Base-by-base conservation (phyloP, 495 filamentous ascomycete genomes). In the Glutinoglossum americanum region DNA sequence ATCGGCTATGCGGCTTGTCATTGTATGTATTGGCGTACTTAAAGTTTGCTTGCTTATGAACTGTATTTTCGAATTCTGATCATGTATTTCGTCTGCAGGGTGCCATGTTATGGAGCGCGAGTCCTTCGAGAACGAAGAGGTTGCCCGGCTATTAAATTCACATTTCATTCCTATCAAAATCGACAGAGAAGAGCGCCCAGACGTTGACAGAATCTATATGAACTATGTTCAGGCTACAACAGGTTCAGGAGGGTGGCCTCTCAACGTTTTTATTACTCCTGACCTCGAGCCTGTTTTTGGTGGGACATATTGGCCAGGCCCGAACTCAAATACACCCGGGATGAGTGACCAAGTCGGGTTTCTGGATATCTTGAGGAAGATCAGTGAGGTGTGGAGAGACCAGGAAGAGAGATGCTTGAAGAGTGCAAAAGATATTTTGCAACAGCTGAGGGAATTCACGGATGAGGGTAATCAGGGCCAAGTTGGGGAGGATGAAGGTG, bases 1-100 rank as follows among this genome's bases (percentile, higher is more conserved):
- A 94, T 97, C 65, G 92, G 92, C 26, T 97, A 95, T 70, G 83
- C 85, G 1, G 89, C 92, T 33, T 96, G 92, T 71, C 93, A 98
- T 69, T 92, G 89, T 92, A 69, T 63, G 82, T 68, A 44, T 54
- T 39, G 37, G 37, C 30, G 17, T 41, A 0, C 27, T 11, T 25
- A 25, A 41, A 25, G 53, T 10, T 35, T 6, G 1, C 49, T 17
- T 56, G 15, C 30, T 56, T 45, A 3, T 45, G 41, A 13, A 21
- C 41, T 23, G n/a, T 45, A 21, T 45, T 21, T 39, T 1, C 10
- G 41, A 13, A 21, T 4, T 33, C 21, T 45, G 11, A 56, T 23
- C 44, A 11, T 4, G 23, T 28, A 28, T 11, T 17, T 28, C 28
- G 25, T 26, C 23, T 41, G 60, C 47, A 69, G 67, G 67, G 67